Evolutionary conservation across 768 basidiomycete genomes (phyloP), one percentile per base, ranked within the genome.

Genomic region (Epithele typhae): DNA sequence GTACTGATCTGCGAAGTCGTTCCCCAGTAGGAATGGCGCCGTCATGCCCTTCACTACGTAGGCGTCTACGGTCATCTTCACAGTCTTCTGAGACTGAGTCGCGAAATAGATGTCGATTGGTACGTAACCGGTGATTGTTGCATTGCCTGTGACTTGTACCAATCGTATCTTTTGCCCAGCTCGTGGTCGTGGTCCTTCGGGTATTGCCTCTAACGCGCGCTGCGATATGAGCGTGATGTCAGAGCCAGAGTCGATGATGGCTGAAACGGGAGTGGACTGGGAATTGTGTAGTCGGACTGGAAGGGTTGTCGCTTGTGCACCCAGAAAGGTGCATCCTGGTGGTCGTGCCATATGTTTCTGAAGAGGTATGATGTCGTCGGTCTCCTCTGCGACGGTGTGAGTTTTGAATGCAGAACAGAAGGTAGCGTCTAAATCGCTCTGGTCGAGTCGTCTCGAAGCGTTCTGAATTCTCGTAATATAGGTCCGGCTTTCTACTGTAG

Each of bases 171-270:
- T 46, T 30, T 64, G 64, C 0, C 68, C 68, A 0, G 25, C 51
- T 27, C 52, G 51, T 0, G 60, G 10, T 37, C 56, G 57, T 0
- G 62, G 60, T 9, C 35, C 10, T 1, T 40, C 19, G 4, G 18
- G 23, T n/a, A 62, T 22, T 5, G 32, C n/a, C 2, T 37, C 25
- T 14, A 53, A 41, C 17, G 32, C 24, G 4, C 36, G n/a, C 14
- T 53, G 36, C 9, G 67, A 67, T 2, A 68, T 68, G 2, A 67
- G 45, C 3, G 69, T 68, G 15, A 68, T 70, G 43, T 69, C 64
- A 4, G 68, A 63, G 25, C 67, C 64, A 0, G 64, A 65, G 39
- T 69, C 68, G 2, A 64, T 37, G 19, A 59, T 53, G 12, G 59
- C 30, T 8, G 32, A 37, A 2, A 49, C 45, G 1, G 38, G 6